These are phyloP conservation scores for Hysterangium stoloniferum DNA, from an alignment of 768 basidiomycete genomes.

Conservation along the genomic window DNA sequence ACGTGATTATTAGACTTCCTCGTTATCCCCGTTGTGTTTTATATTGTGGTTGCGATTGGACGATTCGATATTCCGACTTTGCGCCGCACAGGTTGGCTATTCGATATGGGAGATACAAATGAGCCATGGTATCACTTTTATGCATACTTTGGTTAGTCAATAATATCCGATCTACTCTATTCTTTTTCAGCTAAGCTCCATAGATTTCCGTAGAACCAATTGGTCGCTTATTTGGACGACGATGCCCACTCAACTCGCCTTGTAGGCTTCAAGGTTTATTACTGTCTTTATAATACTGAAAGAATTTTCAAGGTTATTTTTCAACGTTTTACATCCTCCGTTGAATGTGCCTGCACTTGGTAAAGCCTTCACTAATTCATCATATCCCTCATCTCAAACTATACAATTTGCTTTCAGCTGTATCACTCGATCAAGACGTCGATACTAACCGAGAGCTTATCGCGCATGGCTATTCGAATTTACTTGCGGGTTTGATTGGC, in stretches of 20 bases:
- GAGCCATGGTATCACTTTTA: conserved; percentile 82
- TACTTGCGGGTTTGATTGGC: conserved; percentile 72
- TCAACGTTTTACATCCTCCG: conserved; percentile 79
- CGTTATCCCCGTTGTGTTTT: conserved; percentile 76
- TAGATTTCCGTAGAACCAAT: conserved; percentile 54
- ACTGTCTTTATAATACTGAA: conserved; percentile 19
- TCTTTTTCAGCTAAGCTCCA: neutral
- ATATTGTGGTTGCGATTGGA: conserved; percentile 61
- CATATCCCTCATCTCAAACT: neutral
- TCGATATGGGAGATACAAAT: conserved; percentile 53
- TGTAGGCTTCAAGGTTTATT: conserved; percentile 45
- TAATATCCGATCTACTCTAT: no score
- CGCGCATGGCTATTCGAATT: conserved; percentile 87
- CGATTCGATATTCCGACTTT: conserved; percentile 52
- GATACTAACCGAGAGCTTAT: conserved; percentile 91
- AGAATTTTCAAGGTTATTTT: conserved; percentile 49
- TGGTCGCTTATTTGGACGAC: conserved; percentile 71
- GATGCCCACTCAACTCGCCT: conserved; percentile 88
- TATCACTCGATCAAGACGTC: conserved; percentile 83
- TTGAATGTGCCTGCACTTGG: conserved; percentile 87
- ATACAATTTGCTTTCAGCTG: conserved; percentile 38
- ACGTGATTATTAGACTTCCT: conserved; percentile 53
- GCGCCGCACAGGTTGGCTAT: conserved; percentile 73
- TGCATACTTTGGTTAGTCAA: conserved; percentile 58
- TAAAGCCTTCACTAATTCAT: conserved; percentile 21